Base-by-base conservation (phyloP, 768 basidiomycete species). In the Neoboletus brunneissimus region DNA sequence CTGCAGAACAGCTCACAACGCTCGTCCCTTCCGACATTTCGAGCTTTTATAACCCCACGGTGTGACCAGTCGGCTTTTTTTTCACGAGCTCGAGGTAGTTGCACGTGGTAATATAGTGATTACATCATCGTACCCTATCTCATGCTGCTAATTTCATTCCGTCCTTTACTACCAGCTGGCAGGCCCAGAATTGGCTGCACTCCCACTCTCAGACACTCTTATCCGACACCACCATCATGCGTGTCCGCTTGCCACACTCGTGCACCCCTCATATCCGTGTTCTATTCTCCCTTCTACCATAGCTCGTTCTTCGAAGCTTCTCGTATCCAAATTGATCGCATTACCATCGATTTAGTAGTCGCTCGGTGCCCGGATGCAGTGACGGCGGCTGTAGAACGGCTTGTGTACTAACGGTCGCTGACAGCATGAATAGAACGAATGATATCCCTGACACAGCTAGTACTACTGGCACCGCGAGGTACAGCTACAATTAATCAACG, bases 41-140 rank as follows among this genome's bases (percentile, higher is more conserved):
- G 10, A 18, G 1, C 16, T n/a, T 6, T 34, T 16, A 20, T 27
- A 41, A 41, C 22, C 35, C 22, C 16, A n/a, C 7, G 20, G 12
- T 12, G 20, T 31, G 16, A 31, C n/a, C 23, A 16, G n/a, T 32
- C 12, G n/a, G 23, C 15, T 22, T 48, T n/a, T 22, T 48, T 32
- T 48, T 60, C 61, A 53, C 55, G 47, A 56, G 51, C 48, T 20
- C 55, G n/a, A 50, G 15, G 34, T 34, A 51, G 38, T 59, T 25
- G 60, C 66, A 66, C 62, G 63, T 66, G 60, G 60, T 32, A 34
- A 43, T 43, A 45, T 49, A 58, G 45, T 66, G 64, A 68, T 67
- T 68, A 67, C 67, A 38, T 67, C 67, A 67, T 69, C 64, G 56
- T 54, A 23, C 41, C 47, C 60, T 65, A 61, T 65, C 65, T 53